These are phyloP conservation scores for Moniliophthora roreri DNA, from an alignment of 1,284 basidiomycete species.

Conservation along the genomic window DNA sequence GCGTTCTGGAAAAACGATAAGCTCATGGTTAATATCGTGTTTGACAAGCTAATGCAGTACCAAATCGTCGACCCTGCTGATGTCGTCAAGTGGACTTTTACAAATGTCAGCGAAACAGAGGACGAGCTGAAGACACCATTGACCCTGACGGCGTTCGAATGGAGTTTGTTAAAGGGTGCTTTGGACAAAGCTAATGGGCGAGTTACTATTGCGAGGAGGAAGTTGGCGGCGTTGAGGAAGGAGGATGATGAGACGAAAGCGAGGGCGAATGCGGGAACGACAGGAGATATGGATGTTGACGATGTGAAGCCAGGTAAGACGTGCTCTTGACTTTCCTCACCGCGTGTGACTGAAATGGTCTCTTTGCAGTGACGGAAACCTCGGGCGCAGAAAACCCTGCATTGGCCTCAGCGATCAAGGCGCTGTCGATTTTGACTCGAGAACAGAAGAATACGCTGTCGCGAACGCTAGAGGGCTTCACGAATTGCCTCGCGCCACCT, in stretches of 20 bases:
- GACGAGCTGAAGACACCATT: constrained; percentile 28
- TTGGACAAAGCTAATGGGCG: constrained; percentile 88
- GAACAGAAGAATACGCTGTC: constrained; percentile 75
- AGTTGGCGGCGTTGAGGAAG: constrained; percentile 72
- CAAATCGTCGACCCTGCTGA: constrained; percentile 95
- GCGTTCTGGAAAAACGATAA: constrained; percentile 80
- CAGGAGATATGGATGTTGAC: constrained; percentile 69
- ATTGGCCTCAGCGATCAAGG: constrained; percentile 67
- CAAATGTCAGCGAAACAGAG: constrained; percentile 33
- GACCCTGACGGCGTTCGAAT: constrained; percentile 66
- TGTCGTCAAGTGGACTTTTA: constrained; percentile 86
- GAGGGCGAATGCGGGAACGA: constrained; percentile 60
- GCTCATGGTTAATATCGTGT: constrained; percentile 88
- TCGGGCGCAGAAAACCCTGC: constrained; percentile 61
- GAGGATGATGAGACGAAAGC: constrained; percentile 86
- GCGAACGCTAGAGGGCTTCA: constrained; percentile 69
- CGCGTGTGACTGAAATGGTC: background rate
- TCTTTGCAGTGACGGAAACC: constrained; percentile 38
- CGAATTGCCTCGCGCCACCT: constrained; percentile 53
- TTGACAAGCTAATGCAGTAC: constrained; percentile 99
- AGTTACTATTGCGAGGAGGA: constrained; percentile 73
- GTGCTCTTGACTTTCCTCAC: background rate
- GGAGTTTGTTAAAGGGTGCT: constrained; percentile 81
- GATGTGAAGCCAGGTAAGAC: constrained; percentile 56
- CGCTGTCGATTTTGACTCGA: constrained; percentile 65